These are phyloP conservation scores for Populus davidiana DNA, from an alignment of 345 rosid genomes.

Conservation along the genomic window DNA sequence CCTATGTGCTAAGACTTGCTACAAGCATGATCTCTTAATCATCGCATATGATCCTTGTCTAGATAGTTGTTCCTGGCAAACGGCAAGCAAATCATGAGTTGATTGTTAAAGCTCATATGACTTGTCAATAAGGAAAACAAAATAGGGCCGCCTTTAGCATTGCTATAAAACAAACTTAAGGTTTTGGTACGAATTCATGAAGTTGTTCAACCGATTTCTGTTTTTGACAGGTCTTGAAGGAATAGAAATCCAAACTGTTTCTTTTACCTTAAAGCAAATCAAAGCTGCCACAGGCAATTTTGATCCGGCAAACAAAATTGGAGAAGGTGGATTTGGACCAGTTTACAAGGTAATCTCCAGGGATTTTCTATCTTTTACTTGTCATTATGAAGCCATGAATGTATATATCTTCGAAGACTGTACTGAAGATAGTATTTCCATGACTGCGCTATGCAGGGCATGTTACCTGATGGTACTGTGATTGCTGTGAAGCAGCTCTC, in stretches of 20 bases:
- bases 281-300: slow-evolving; percentile 52
- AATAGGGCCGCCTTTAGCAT: background rate
- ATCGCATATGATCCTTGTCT: background rate
- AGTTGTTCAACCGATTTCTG: background rate
- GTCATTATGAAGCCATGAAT: background rate
- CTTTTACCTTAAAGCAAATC: slow-evolving; percentile 52
- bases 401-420: background rate
- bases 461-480: slow-evolving; percentile 12
- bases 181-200: background rate
- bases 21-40: background rate
- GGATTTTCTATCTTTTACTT: background rate
- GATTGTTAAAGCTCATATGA: background rate
- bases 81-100: background rate
- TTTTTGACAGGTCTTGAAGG: slow-evolving; percentile 20
- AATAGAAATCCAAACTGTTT: slow-evolving; percentile 19
- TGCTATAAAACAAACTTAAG: background rate
- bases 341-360: slow-evolving; percentile 47
- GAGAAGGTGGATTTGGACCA: slow-evolving; percentile 71
- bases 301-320: slow-evolving; percentile 48
- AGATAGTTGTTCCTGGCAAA: background rate
- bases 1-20: background rate
- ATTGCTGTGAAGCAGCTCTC: slow-evolving; percentile 22
- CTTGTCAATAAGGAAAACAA: background rate
- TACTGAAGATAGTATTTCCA: background rate
- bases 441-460: slow-evolving; percentile 8